Base-by-base conservation (phyloP, 2,329 filamentous ascomycete species). In the Elsinoe fawcettii region DNA sequence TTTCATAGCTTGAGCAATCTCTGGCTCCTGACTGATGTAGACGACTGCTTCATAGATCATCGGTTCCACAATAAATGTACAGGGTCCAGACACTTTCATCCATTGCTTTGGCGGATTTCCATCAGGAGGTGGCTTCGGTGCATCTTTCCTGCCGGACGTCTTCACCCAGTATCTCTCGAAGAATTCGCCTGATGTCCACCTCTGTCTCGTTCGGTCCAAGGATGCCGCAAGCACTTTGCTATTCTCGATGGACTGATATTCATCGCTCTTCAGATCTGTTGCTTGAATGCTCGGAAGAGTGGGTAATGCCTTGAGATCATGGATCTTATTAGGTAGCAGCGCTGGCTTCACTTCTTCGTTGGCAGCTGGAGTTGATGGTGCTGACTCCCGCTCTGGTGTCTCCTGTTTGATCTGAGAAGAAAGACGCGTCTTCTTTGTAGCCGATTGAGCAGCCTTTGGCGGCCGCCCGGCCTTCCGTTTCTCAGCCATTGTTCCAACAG, bases 111-210 rank as follows among this genome's bases (percentile, higher is more conserved):
- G 66, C 4, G 68, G 67, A 39, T 70, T 71, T 56, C 66, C 65
- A 5, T 65, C 63, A 18, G 69, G 84, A 56, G 80, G 78, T 22
- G 83, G 70, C 2, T 65, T 64, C 18, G 54, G 60, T n/a, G 81
- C 79, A 43, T 84, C 83, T 69, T 86, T 88, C 61, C 81, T 80
- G 71, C 86, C 87, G 41, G 75, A 75, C 2, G 86, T 85, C 66
- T 90, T 90, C 7, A 83, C 80, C 86, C 86, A 90, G 69, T 87
- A 90, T 65, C 83, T 86, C 63, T 89, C 84, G 64, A 90, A 88
- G 49, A 90, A 78, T 14, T 70, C 70, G 27, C 85, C 85, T 63
- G 76, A 80, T 22, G 86, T 79, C 86, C 86, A 90, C 78, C 80
- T 82, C 58, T 84, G 78, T 59, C 87, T 84, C 65, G 88, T 93